Evolutionary conservation across 2,329 filamentous ascomycete genomes (phyloP).

Genomic region (Penicillium sp.): DNA sequence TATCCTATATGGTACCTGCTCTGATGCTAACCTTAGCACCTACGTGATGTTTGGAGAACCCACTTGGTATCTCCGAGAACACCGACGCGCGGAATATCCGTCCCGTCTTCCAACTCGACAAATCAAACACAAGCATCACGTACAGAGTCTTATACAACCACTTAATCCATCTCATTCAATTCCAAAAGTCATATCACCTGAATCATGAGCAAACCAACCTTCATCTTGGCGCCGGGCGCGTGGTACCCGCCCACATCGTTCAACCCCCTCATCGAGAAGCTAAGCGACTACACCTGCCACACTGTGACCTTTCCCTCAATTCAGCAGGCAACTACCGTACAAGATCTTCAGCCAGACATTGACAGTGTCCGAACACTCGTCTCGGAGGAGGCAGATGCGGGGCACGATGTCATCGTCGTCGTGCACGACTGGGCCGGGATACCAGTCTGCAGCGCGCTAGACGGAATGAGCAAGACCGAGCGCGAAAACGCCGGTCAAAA

Average conservation of each 20-base stretch:
- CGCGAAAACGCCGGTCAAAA: slow-evolving; percentile 23
- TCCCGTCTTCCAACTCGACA: too few relatives aligned
- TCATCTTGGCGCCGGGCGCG: slow-evolving; percentile 31
- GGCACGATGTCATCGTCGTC: slow-evolving; percentile 29
- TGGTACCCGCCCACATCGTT: slow-evolving; percentile 32
- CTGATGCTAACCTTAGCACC: too few relatives aligned
- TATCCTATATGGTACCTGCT: too few relatives aligned
- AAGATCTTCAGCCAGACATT: slow-evolving; percentile 29
- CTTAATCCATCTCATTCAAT: background rate
- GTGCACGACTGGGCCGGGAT: slow-evolving; percentile 37
- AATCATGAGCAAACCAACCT: slow-evolving; percentile 24
- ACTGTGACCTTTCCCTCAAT: slow-evolving; percentile 28
- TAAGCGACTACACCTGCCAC: slow-evolving; percentile 21
- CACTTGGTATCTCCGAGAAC: too few relatives aligned
- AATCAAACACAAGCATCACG: too few relatives aligned
- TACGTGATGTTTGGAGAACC: too few relatives aligned
- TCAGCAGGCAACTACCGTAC: slow-evolving; percentile 20
- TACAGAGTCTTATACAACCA: too few relatives aligned
- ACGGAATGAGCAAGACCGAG: slow-evolving; percentile 29
- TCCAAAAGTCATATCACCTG: background rate
- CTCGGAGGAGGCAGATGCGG: slow-evolving; percentile 26
- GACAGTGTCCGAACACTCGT: slow-evolving; percentile 30
- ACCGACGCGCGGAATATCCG: too few relatives aligned
- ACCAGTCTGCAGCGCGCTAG: slow-evolving; percentile 33
- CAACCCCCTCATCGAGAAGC: slow-evolving; percentile 21